Conservation (phyloP, 495 filamentous ascomycete genomes). For the Podospora fimiseda region DNA sequence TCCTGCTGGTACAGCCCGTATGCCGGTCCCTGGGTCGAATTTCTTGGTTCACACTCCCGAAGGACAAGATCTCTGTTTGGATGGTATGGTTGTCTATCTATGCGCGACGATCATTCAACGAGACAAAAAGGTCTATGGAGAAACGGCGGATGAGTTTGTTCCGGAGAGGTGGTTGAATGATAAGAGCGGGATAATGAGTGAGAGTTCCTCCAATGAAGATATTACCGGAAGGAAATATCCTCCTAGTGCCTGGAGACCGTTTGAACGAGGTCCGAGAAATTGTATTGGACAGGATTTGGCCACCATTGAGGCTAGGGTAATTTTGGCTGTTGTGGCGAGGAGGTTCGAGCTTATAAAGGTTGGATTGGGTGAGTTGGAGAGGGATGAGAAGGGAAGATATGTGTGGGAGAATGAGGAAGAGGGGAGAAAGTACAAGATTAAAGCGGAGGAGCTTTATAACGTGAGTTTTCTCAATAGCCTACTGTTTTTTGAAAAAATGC, state of each 20-base stretch:
- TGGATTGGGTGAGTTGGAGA: constrained; percentile 36
- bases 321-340: constrained; percentile 33
- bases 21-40: constrained; percentile 22
- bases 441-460: constrained; percentile 39
- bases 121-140: constrained; percentile 51
- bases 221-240: constrained; percentile 22
- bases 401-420: constrained; percentile 29
- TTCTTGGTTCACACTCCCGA: constrained; percentile 36
- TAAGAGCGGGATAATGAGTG: constrained; percentile 16
- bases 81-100: constrained; percentile 48
- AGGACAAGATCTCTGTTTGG: constrained; percentile 52
- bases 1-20: constrained; percentile 34
- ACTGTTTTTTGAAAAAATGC: neutral
- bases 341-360: constrained; percentile 41
- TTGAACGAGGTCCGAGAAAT: constrained; percentile 48
- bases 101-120: constrained; percentile 49
- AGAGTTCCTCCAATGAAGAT: constrained; percentile 14
- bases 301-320: constrained; percentile 34
- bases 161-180: constrained; percentile 59
- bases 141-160: constrained; percentile 50
- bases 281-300: constrained; percentile 57
- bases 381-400: constrained; percentile 33
- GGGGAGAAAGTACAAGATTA: constrained; percentile 35
- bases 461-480: constrained; percentile 25
- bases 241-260: constrained; percentile 44